Evolutionary conservation across 108 stramenopile genomes (phyloP).

Genomic region (Cyclotella kingstonii): DNA sequence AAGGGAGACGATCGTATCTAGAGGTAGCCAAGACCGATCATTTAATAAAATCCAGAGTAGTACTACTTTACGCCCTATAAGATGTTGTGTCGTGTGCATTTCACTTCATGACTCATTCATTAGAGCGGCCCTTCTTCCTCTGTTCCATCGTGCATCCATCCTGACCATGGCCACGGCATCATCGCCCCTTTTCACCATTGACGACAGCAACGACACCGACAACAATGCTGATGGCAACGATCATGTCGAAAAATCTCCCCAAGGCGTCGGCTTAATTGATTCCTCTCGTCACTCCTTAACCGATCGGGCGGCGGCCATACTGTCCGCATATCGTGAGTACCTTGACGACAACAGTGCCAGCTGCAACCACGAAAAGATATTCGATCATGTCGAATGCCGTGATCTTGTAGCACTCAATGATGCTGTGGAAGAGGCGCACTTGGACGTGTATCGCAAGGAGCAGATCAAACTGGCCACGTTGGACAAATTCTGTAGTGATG

Average conservation of each 20-base stretch:
- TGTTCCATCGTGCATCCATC: too few species aligned
- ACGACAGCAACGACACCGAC: too few species aligned
- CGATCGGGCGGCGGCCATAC: conserved; percentile 31
- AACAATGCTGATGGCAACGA: background rate
- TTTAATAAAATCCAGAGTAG: too few species aligned
- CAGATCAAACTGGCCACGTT: conserved; percentile 29
- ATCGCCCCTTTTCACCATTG: too few species aligned
- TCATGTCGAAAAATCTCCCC: background rate
- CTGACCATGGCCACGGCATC: too few species aligned
- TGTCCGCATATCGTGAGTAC: conserved; percentile 34
- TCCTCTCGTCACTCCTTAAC: background rate
- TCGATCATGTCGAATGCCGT: background rate
- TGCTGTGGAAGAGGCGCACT: background rate
- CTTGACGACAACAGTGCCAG: conserved; percentile 6
- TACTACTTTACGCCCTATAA: background rate
- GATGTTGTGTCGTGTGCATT: background rate
- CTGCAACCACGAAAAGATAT: background rate
- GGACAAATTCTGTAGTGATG: conserved; percentile 30
- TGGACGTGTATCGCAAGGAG: conserved; percentile 2
- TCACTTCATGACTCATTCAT: too few species aligned
- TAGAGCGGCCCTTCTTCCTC: too few species aligned
- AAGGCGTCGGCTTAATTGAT: background rate
- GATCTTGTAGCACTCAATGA: background rate
- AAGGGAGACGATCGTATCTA: too few species aligned
- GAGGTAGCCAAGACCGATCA: too few species aligned